Evolutionary conservation across 495 filamentous ascomycete species (phyloP).

Genomic region (Endocarpon pusillum): DNA sequence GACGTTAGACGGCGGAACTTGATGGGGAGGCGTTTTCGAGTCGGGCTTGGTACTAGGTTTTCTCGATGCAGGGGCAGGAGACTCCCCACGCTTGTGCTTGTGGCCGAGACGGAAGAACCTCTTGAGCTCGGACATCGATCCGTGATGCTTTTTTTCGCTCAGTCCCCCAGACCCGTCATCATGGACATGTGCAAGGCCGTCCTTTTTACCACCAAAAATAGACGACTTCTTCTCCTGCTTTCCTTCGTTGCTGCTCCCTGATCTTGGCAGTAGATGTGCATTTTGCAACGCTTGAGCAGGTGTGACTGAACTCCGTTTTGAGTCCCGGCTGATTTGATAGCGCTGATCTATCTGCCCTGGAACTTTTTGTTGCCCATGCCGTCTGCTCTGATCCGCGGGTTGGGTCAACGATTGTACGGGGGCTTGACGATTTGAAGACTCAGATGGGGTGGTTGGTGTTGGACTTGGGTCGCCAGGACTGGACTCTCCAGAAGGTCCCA

Average conservation of each 20-base stretch:
- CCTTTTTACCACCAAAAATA: constrained; percentile 30
- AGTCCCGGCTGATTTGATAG: constrained; percentile 61
- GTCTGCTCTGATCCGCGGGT: constrained; percentile 70
- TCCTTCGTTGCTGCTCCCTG: constrained; percentile 31
- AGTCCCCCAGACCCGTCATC: constrained; percentile 25
- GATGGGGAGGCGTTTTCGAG: constrained; percentile 37
- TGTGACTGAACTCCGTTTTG: constrained; percentile 25
- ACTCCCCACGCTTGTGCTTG: constrained; percentile 44
- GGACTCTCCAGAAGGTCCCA: constrained; percentile 44
- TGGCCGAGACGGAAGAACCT: constrained; percentile 69
- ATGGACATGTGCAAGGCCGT: constrained; percentile 25
- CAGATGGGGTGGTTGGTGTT: constrained; percentile 39
- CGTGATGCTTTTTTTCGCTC: constrained; percentile 41
- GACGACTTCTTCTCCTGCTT: constrained; percentile 29
- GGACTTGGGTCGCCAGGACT: constrained; percentile 33
- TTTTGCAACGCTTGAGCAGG: constrained; percentile 5
- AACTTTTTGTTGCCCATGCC: constrained; percentile 53
- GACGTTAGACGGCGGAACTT: constrained; percentile 42
- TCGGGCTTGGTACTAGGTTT: constrained; percentile 31
- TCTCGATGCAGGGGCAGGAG: constrained; percentile 30
- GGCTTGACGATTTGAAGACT: constrained; percentile 45
- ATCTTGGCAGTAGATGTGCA: constrained; percentile 15
- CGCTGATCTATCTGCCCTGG: constrained; percentile 58
- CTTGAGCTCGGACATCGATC: constrained; percentile 88
- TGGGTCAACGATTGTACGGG: constrained; percentile 72